Conservation (phyloP, 2,329 filamentous ascomycete species). For the Didymella pinodella region DNA sequence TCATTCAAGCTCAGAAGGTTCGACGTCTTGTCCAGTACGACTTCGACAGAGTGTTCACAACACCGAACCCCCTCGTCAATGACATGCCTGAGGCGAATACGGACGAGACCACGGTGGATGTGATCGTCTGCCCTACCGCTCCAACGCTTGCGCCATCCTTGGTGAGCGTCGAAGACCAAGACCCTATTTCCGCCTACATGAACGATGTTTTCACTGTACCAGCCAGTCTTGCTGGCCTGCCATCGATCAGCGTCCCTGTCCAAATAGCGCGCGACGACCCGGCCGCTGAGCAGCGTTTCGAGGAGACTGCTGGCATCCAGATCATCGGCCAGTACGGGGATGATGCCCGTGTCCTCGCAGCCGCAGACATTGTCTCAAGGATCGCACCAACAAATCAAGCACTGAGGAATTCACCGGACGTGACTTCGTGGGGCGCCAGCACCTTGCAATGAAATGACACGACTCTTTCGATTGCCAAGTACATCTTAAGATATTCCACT, state of each 20-base stretch:
- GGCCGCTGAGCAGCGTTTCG: slow-evolving; percentile 38
- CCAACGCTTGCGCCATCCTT: slow-evolving; percentile 76
- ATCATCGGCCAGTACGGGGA: slow-evolving; percentile 84
- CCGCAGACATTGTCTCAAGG: slow-evolving; percentile 57
- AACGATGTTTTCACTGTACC: slow-evolving; percentile 97
- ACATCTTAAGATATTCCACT: neutral
- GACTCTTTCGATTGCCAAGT: neutral
- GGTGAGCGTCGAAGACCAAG: slow-evolving; percentile 62
- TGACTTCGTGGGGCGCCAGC: slow-evolving; percentile 27
- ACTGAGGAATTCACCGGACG: slow-evolving; percentile 8
- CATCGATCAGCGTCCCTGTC: slow-evolving; percentile 84
- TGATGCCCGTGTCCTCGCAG: slow-evolving; percentile 68
- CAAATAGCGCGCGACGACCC: slow-evolving; percentile 44
- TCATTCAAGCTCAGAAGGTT: slow-evolving; percentile 89
- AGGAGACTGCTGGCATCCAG: slow-evolving; percentile 69
- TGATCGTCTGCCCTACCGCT: slow-evolving; percentile 86
- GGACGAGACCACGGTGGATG: slow-evolving; percentile 75
- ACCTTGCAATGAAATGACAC: neutral
- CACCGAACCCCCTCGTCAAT: slow-evolving; percentile 70
- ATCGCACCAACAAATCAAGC: slow-evolving; percentile 15
- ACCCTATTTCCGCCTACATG: slow-evolving; percentile 78
- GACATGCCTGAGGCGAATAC: slow-evolving; percentile 51
- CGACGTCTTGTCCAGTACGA: slow-evolving; percentile 84
- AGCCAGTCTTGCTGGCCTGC: slow-evolving; percentile 88
- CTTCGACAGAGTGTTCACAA: slow-evolving; percentile 80